These are phyloP conservation scores for Epichloe sibirici DNA, from an alignment of 2,329 filamentous ascomycete species.

Conservation along the genomic window DNA sequence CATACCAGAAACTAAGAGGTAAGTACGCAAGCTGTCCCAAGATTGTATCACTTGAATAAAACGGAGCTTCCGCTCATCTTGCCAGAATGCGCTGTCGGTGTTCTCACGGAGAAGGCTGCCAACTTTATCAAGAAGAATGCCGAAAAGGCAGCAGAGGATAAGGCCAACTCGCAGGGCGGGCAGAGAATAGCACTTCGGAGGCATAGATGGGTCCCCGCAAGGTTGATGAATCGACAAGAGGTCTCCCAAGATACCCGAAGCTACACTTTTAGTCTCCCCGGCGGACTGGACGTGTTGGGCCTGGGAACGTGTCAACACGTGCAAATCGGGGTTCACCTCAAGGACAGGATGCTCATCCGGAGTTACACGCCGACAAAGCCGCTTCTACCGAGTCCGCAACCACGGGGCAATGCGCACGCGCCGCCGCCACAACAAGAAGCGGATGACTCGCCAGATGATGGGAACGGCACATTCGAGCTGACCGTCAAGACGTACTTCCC, in stretches of 20 bases:
- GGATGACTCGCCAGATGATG: conserved; percentile 12
- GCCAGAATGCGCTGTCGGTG: conserved; percentile 35
- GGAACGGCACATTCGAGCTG: conserved; percentile 34
- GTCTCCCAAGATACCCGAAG: conserved; percentile 26
- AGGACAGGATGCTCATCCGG: conserved; percentile 36
- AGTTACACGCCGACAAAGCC: conserved; percentile 39
- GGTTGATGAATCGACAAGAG: conserved; percentile 22
- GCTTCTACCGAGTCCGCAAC: conserved; percentile 16
- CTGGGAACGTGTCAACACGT: conserved; percentile 40
- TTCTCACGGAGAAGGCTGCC: conserved; percentile 34
- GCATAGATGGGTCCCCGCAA: conserved; percentile 34
- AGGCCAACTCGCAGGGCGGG: conserved; percentile 12
- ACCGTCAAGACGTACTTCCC: conserved; percentile 41
- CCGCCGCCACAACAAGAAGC: background rate
- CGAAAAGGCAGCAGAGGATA: conserved; percentile 26
- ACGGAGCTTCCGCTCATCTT: background rate
- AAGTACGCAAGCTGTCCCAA: background rate
- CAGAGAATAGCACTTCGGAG: conserved; percentile 25
- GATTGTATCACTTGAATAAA: background rate
- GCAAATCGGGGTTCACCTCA: conserved; percentile 38
- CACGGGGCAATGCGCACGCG: background rate
- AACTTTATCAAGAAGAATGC: conserved; percentile 33
- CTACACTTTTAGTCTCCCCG: conserved; percentile 35
- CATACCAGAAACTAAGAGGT: conserved; percentile 35
- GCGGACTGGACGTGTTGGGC: conserved; percentile 27